Evolutionary conservation across 345 rosid genomes (phyloP).

Genomic region (Cardiospermum halicacabum): DNA sequence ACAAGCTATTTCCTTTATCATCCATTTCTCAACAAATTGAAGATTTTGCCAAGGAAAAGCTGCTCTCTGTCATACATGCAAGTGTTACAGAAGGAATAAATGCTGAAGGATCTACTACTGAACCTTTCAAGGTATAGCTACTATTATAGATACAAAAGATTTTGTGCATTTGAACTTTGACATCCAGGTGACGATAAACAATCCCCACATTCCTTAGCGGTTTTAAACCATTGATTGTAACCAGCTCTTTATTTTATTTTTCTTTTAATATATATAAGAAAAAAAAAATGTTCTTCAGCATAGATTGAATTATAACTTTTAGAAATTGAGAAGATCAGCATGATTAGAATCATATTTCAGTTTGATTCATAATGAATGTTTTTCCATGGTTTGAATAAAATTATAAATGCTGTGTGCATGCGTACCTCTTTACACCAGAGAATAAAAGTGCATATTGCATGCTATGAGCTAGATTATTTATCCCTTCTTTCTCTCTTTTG

Average conservation of each 20-base stretch:
- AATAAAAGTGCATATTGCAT: neutral
- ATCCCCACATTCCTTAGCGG: neutral
- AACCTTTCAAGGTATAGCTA: slow-evolving; percentile 50
- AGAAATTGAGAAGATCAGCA: neutral
- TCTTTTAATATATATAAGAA: neutral
- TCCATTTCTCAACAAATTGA: slow-evolving; percentile 78
- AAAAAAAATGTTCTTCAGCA: neutral
- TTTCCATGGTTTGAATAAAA: neutral
- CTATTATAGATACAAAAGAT: neutral
- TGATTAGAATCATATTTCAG: neutral
- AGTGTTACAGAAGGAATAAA: slow-evolving; percentile 35
- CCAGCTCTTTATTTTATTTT: neutral
- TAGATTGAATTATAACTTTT: neutral
- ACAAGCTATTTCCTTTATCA: slow-evolving; percentile 80
- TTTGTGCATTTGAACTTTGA: neutral
- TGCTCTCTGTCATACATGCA: slow-evolving; percentile 48
- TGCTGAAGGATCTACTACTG: slow-evolving; percentile 39
- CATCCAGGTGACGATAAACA: neutral
- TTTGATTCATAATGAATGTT: slow-evolving; percentile 1
- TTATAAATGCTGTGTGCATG: neutral
- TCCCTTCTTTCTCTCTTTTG: neutral
- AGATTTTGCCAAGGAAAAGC: slow-evolving; percentile 67
- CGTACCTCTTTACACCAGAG: neutral
- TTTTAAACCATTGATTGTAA: neutral
- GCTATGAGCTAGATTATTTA: neutral